These are phyloP conservation scores for Pulveroboletus sp. DNA, from an alignment of 768 basidiomycete species.

Conservation along the genomic window DNA sequence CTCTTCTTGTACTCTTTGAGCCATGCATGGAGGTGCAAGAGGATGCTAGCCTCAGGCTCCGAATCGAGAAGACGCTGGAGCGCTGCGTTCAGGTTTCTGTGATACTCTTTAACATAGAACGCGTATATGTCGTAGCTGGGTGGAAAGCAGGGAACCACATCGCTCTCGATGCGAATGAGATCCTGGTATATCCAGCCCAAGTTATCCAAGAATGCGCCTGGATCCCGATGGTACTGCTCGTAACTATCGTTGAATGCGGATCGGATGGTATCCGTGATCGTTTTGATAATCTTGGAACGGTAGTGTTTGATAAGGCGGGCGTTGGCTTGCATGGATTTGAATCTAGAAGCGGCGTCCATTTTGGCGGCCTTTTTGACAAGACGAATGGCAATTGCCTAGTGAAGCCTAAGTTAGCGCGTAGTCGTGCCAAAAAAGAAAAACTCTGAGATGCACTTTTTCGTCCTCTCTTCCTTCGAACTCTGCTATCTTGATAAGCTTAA, in stretches of 20 bases:
- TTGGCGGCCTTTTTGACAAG: conserved; percentile 94
- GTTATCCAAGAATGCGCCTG: conserved; percentile 68
- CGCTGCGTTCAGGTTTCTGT: conserved; percentile 73
- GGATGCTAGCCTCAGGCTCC: conserved; percentile 81
- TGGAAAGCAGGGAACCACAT: conserved; percentile 89
- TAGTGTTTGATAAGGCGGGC: conserved; percentile 95
- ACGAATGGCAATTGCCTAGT: conserved; percentile 84
- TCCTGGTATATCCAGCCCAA: conserved; percentile 94
- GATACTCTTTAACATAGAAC: conserved; percentile 82
- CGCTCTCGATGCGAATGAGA: conserved; percentile 85
- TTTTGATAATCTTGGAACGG: conserved; percentile 80
- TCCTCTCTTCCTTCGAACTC: conserved; percentile 92
- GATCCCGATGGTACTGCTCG: conserved; percentile 55
- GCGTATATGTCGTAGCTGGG: conserved; percentile 86
- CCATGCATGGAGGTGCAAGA: conserved; percentile 87
- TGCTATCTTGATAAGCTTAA: conserved; percentile 87
- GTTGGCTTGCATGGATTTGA: conserved; percentile 89
- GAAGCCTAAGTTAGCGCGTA: background rate
- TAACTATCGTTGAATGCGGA: conserved; percentile 66
- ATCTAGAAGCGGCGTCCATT: conserved; percentile 88
- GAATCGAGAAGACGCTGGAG: conserved; percentile 65
- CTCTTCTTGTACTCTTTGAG: conserved; percentile 92
- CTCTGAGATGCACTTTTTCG: conserved; percentile 65
- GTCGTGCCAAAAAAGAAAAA: background rate
- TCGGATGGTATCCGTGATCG: conserved; percentile 73